Conservation (phyloP, 2,329 filamentous ascomycete genomes). For the Exophiala bonariae region DNA sequence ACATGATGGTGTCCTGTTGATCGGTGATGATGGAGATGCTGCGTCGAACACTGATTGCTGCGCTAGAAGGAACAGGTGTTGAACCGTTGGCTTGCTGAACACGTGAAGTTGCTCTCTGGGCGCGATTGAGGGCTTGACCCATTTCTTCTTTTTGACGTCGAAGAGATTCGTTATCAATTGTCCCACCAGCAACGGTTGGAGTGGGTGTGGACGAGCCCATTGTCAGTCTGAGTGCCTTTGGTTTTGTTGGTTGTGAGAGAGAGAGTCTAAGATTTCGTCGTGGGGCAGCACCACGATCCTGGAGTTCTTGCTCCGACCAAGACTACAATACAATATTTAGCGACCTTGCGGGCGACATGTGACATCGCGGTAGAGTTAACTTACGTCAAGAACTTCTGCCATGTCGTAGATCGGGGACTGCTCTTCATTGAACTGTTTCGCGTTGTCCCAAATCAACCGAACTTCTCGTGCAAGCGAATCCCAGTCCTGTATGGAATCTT, state of each 20-base stretch:
- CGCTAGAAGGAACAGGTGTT: slow-evolving; percentile 22
- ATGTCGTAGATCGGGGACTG: slow-evolving; percentile 79
- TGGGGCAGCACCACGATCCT: slow-evolving; percentile 67
- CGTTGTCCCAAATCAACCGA: slow-evolving; percentile 82
- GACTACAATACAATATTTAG: slow-evolving; percentile 17
- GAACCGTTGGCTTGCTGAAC: slow-evolving; percentile 16
- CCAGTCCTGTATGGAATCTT: slow-evolving; percentile 78
- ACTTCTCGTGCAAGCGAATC: slow-evolving; percentile 76
- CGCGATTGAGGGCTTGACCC: slow-evolving; percentile 37
- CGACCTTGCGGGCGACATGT: neutral
- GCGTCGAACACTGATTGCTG: slow-evolving; percentile 21
- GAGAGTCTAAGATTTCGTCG: slow-evolving; percentile 72
- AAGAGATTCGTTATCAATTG: slow-evolving; percentile 56
- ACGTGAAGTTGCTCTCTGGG: slow-evolving; percentile 19
- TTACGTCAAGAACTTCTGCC: slow-evolving; percentile 76
- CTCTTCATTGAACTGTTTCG: slow-evolving; percentile 87
- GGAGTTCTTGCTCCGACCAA: slow-evolving; percentile 63
- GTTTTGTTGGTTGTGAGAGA: slow-evolving; percentile 30
- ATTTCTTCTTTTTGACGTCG: slow-evolving; percentile 53
- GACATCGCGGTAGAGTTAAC: slow-evolving; percentile 23
- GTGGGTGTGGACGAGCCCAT: slow-evolving; percentile 68
- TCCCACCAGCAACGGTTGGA: slow-evolving; percentile 52
- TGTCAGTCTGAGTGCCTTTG: slow-evolving; percentile 68
- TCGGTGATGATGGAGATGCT: slow-evolving; percentile 24
- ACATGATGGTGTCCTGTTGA: slow-evolving; percentile 17